A percentile compares a stretch with the other conserved stretches of the same genome.
phyloP scores from a whole-genome alignment of 2,329 filamentous ascomycete species.

The Colletotrichum siamense region DNA sequence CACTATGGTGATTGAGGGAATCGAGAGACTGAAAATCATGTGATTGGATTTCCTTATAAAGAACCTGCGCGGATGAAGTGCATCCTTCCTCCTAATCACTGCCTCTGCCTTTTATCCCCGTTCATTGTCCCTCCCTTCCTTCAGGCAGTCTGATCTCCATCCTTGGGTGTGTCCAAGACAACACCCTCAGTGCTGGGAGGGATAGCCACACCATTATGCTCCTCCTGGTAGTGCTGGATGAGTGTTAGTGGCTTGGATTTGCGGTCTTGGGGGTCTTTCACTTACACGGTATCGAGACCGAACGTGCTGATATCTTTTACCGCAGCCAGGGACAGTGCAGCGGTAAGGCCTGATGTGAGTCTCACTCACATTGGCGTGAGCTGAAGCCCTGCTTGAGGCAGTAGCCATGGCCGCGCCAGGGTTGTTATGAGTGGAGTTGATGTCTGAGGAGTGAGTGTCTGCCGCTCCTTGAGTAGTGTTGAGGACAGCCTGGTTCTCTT shows the following conservation, averaged over 20 bases:
- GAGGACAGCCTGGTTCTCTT: not conserved
- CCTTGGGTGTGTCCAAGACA: not conserved
- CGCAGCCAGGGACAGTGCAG: not conserved
- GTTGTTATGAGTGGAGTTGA: not conserved
- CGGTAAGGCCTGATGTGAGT: not conserved
- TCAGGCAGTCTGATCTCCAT: not conserved
- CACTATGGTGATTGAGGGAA: not conserved
- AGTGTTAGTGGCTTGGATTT: no score
- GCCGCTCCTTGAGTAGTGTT: not conserved
- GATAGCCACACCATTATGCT: not conserved
- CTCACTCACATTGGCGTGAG: not conserved
- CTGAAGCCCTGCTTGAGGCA: not conserved
- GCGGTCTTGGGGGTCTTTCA: not conserved
- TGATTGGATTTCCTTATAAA: not conserved
- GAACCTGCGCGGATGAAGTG: not conserved
- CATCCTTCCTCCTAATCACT: not conserved
- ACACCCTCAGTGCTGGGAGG: not conserved
- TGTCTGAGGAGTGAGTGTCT: not conserved
- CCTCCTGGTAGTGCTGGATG: not conserved
- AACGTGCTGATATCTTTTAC: not conserved
- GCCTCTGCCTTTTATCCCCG: rapidly evolving
- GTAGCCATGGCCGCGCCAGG: not conserved
- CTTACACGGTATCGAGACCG: not conserved
- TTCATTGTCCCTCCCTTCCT: not conserved
- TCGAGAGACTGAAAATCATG: not conserved